Evolutionary conservation across 2,329 filamentous ascomycete species (phyloP).

Genomic region (Cladorrhinum sp.): DNA sequence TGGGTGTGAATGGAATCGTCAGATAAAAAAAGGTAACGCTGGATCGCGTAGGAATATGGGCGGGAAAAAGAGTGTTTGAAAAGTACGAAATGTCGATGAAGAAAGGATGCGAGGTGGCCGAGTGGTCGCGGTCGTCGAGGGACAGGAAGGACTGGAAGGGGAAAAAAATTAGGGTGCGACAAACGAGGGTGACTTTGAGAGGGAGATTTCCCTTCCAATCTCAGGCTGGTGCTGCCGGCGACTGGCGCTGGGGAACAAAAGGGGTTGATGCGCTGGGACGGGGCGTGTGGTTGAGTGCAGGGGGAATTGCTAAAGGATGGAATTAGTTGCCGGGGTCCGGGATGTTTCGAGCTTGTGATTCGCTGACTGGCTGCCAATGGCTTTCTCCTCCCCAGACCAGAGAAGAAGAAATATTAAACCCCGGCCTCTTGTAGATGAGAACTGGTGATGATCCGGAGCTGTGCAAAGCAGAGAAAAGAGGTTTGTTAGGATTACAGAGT

Average conservation of each 20-base stretch:
- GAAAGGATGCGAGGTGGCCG: slow-evolving; percentile 21
- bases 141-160: slow-evolving; percentile 17
- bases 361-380: slow-evolving; percentile 20
- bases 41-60: slow-evolving; percentile 27
- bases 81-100: slow-evolving; percentile 27
- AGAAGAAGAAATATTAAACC: slow-evolving; percentile 8
- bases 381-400: slow-evolving; percentile 18
- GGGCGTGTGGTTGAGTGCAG: slow-evolving; percentile 13
- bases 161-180: slow-evolving; percentile 30
- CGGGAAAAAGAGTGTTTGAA: slow-evolving; percentile 28
- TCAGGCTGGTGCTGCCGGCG: slow-evolving; percentile 8
- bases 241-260: slow-evolving; percentile 25
- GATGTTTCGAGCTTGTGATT: slow-evolving; percentile 21
- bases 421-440: not conserved
- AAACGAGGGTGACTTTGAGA: slow-evolving; percentile 24
- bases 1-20: slow-evolving; percentile 10
- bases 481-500: not conserved
- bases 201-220: slow-evolving; percentile 13
- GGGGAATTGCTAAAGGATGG: slow-evolving; percentile 22
- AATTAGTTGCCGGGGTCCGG: slow-evolving; percentile 23
- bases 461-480: not conserved
- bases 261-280: slow-evolving; percentile 24
- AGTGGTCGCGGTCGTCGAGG: slow-evolving; percentile 24
- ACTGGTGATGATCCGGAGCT: not conserved
- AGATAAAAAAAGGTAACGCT: slow-evolving; percentile 24